Conservation (phyloP, 2,329 filamentous ascomycete species). For the Trichoderma brevicompactum region DNA sequence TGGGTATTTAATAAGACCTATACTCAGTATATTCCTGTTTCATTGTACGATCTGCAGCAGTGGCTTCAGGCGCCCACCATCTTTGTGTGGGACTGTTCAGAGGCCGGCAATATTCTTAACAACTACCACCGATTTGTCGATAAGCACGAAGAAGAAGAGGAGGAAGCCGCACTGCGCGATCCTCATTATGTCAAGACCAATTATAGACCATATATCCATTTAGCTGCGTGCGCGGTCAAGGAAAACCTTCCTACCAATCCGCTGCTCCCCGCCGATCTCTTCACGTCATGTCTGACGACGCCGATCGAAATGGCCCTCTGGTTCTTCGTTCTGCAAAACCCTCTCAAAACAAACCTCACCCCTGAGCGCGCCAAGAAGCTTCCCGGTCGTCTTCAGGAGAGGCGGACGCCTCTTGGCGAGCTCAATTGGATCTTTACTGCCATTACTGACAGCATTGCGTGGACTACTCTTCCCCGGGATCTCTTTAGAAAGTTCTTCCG, state of each 20-base stretch:
- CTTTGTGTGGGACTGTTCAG: conserved; percentile 97
- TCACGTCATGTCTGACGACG: conserved; percentile 93
- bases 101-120: conserved; percentile 91
- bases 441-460: conserved; percentile 97
- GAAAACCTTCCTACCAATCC: conserved; percentile 96
- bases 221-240: conserved; percentile 87
- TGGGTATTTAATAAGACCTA: conserved; percentile 99
- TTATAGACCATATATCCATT: conserved; percentile 75
- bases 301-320: conserved; percentile 97
- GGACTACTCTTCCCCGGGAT: conserved; percentile 89
- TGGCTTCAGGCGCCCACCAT: conserved; percentile 96
- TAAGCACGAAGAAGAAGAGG: conserved; percentile 90
- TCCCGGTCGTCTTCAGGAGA: conserved; percentile 87
- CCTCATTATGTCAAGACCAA: conserved; percentile 80
- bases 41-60: conserved; percentile 89
- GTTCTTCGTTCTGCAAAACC: conserved; percentile 95
- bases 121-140: conserved; percentile 95
- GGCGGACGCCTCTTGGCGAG: conserved; percentile 90
- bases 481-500: conserved; percentile 96
- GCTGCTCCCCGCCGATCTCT: conserved; percentile 88
- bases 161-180: conserved; percentile 74
- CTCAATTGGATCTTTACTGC: conserved; percentile 99
- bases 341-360: conserved; percentile 68
- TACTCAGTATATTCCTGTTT: conserved; percentile 97
- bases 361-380: conserved; percentile 86